Percentiles rank a stretch among this genome's conserved stretches.
Evolutionary conservation across 768 basidiomycete genomes (phyloP).

Genomic region (Suillus ampliporus): DNA sequence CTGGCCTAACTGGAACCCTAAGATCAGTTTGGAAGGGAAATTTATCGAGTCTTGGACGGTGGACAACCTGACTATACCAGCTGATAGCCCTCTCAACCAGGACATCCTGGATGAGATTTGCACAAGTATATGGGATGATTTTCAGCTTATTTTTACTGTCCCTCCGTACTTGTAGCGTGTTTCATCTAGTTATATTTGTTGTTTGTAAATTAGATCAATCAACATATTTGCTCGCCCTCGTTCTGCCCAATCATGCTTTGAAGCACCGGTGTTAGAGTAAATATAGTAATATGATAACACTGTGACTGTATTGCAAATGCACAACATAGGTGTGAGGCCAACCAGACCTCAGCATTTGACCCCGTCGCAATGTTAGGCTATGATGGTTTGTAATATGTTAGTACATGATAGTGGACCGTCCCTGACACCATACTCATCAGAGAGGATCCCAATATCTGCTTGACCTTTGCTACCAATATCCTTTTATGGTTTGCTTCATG

Average conservation of each 20-base stretch:
- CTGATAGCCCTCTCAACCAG: background rate
- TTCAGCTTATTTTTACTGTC: background rate
- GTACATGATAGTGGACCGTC: no score
- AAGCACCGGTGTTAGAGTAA: background rate
- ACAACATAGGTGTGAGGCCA: no score
- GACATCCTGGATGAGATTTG: background rate
- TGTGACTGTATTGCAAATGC: no score
- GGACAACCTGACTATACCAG: background rate
- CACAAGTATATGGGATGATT: slow-evolving; percentile 1
- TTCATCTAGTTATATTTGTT: background rate
- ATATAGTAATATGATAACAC: no score
- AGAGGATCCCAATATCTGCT: no score
- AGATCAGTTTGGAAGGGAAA: background rate
- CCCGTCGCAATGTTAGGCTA: no score
- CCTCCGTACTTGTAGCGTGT: background rate
- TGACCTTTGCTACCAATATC: no score
- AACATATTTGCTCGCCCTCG: background rate
- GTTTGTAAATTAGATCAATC: background rate
- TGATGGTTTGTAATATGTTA: no score
- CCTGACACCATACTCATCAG: no score
- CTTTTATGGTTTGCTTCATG: no score
- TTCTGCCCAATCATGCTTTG: background rate
- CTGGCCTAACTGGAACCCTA: slow-evolving; percentile 5
- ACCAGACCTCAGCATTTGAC: no score
- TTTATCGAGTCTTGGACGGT: slow-evolving; percentile 2